Evolutionary conservation across 2,329 filamentous ascomycete genomes (phyloP), one percentile per base, ranked within the genome.

Genomic region (Sclerotinia spermophila): DNA sequence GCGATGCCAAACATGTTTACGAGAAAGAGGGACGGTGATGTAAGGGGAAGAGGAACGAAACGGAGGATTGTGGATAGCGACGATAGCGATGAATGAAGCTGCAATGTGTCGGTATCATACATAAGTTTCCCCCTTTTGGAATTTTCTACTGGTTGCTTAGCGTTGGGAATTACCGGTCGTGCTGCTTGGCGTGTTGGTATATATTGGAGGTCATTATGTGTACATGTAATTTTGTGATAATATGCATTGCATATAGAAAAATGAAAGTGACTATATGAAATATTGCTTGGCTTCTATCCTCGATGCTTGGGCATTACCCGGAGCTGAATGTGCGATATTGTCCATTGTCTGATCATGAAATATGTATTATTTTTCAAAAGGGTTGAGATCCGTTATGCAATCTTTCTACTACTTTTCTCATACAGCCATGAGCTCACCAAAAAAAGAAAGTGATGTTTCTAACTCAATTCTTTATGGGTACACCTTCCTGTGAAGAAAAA

Each of bases 1-100:
- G 35, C 48, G 33, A 66, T 60, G 27, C 53, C 68, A 5, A 70
- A 66, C 44, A 70, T 70, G 30, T 70, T 70, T 70, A 66, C 33
- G 38, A 66, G 55, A 30, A 70, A 48, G 40, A 66, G 60, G 17
- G 38, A 45, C 45, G 48, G 24, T 30, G 55, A 62, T 61, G 19
- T 33, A 4, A 60, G 51, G 40, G 42, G 48, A 21, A 68, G 42
- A 24, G 51, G 35, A 38, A 58, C 21, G 24, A 45, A 56, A 42
- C 44, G 68, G 38, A 66, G 60, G 24, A 42, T 70, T 58, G 38
- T 66, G 51, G 68, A 66, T 27, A 65, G 51, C 21, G 62, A 65
- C 19, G 68, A 66, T 45, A 70, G 60, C 3, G 68, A 70, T 48
- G 60, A 66, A 38, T 66, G 30, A 70, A 53, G n/a, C 38, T 40